Evolutionary conservation across 148 eudicot species (phyloP).

Genomic region (Tetragonia tetragonoides): DNA sequence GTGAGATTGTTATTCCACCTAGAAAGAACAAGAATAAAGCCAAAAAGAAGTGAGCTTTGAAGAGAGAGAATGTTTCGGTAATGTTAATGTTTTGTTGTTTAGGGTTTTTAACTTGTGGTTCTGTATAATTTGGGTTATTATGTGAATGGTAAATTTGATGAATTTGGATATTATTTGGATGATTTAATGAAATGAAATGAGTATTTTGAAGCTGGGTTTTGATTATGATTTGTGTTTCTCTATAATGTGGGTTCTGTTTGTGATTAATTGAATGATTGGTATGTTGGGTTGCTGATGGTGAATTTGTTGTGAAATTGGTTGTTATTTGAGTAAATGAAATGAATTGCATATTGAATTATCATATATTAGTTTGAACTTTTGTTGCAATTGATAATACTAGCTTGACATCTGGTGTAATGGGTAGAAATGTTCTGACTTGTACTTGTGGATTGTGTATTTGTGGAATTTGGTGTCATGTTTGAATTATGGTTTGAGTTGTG

Average conservation of each 20-base stretch:
- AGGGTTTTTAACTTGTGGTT: constrained; percentile 10
- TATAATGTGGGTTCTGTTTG: not conserved
- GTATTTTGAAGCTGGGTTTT: not conserved
- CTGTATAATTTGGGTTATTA: not conserved
- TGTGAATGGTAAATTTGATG: not conserved
- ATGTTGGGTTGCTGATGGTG: not conserved
- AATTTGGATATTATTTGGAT: no score
- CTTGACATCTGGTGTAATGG: not conserved
- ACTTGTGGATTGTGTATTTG: no score
- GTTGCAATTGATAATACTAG: not conserved
- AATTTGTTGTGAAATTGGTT: not conserved
- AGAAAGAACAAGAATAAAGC: constrained; percentile 41
- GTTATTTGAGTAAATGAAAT: not conserved
- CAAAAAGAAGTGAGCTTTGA: constrained; percentile 50
- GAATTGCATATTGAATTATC: not conserved
- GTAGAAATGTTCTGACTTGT: no score
- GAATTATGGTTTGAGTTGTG: no score
- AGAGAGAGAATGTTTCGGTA: not conserved
- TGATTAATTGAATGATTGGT: no score
- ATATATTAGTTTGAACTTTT: not conserved
- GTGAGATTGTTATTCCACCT: constrained; percentile 79
- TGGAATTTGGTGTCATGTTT: no score
- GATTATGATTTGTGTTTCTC: not conserved
- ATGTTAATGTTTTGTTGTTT: not conserved
- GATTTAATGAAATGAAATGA: constrained; percentile 7